A percentile compares a stretch with the other conserved stretches of the same genome.
Conservation (phyloP, 768 basidiomycete species). For the Fomitopsis serialis region DNA sequence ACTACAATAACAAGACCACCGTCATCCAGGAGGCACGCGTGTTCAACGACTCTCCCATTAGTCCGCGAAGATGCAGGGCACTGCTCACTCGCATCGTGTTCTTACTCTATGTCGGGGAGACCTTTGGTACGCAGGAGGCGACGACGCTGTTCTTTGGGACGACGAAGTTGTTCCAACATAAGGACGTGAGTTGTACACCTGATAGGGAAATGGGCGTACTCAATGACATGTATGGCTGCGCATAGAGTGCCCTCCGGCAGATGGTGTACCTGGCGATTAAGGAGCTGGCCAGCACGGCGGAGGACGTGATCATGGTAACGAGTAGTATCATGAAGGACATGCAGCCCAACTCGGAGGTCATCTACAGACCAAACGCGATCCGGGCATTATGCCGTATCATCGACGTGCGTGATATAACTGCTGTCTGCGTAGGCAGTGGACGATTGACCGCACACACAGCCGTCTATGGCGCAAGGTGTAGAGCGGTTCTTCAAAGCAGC, state of each 20-base stretch:
- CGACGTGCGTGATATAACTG: conserved; percentile 65
- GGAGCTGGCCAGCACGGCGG: conserved; percentile 90
- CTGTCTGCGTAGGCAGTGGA: background rate
- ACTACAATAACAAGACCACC: conserved; percentile 96
- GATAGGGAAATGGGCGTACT: background rate
- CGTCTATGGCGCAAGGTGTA: conserved; percentile 98
- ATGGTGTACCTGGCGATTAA: conserved; percentile 99
- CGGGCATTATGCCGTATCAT: conserved; percentile 94
- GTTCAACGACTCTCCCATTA: conserved; percentile 99
- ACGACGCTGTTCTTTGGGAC: conserved; percentile 98
- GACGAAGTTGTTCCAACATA: conserved; percentile 98
- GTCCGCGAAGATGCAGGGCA: conserved; percentile 93
- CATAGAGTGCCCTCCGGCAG: conserved; percentile 88
- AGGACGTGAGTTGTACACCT: conserved; percentile 72
- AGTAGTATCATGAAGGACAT: conserved; percentile 99
- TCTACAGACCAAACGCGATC: conserved; percentile 97
- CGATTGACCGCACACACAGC: conserved; percentile 40
- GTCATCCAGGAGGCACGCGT: conserved; percentile 97
- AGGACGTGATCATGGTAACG: conserved; percentile 99
- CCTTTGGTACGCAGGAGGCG: conserved; percentile 90
- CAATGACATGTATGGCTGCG: background rate
- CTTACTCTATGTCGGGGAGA: conserved; percentile 94
- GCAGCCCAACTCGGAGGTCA: conserved; percentile 98
- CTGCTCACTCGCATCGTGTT: conserved; percentile 96
- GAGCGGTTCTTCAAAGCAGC: conserved; percentile 99